Base-by-base conservation (phyloP, 108 stramenopile genomes). In the Skeletonema menzelii region DNA sequence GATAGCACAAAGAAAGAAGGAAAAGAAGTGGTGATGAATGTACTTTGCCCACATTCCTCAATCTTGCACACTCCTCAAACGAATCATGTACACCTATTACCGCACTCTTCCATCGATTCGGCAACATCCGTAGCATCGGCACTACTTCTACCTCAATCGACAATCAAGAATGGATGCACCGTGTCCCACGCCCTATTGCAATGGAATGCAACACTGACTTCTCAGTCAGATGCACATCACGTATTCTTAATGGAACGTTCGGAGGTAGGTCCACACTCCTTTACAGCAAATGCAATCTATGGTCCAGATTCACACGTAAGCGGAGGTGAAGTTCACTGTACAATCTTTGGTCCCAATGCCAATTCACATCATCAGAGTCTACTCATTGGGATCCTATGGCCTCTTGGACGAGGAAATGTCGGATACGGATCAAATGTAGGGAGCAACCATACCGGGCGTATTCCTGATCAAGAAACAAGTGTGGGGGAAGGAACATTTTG, bases 371-470 rank as follows among this genome's bases (percentile, higher is more conserved):
- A 97, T 73, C 93, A 94, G 60, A 87, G 87, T 42, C 76, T 99
- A 30, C 64, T 97, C 8, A 98, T 99, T 67, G 86, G 93, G 5
- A 80, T 91, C 7, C 47, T 97, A 67, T 98, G 97, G 97, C 96
- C 96, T 22, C 27, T 86, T 1, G 98, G 98, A 32, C 67, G 97
- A 47, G 97, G 97, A 14, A 97, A 99, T 79, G 93, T 99, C 3
- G 97, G 91, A 6, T 99, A 98, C 69, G 98, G 98, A 10, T 85
- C 86, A 56, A 97, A 97, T 69, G 92, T 97, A 12, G 98, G 98
- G 10, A 88, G 88, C 24, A 99, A 99, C 77, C 98, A 99, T 75
- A 99, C 98, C 1, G 96, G 95, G 8, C 79, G 97, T 5, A 69
- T 94, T 12, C 93, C 97, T 3, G 98, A 99, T 83, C 97, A 97